Conservation (phyloP, 495 filamentous ascomycete species). For the Xylaria intraflava region DNA sequence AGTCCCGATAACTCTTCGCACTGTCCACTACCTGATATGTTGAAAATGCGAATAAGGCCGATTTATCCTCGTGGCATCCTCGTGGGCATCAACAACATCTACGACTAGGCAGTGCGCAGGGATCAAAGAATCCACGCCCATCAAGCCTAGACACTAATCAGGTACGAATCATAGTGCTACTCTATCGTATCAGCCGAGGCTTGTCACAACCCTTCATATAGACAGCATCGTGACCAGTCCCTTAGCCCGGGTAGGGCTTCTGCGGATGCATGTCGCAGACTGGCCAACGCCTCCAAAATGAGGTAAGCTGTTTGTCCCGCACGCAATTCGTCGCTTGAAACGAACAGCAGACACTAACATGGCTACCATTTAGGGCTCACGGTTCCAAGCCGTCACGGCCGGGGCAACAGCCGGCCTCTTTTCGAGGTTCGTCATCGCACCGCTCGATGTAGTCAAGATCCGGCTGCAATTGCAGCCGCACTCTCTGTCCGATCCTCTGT, state of each 20-base stretch:
- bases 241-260: slow-evolving; percentile 19
- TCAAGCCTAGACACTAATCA: too few relatives aligned
- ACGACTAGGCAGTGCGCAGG: too few relatives aligned
- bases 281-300: slow-evolving; percentile 79
- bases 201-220: too few relatives aligned
- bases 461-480: slow-evolving; percentile 86
- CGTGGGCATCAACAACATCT: too few relatives aligned
- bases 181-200: too few relatives aligned
- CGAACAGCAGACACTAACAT: background rate
- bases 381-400: slow-evolving; percentile 71
- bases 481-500: slow-evolving; percentile 63
- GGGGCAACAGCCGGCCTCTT: slow-evolving; percentile 85
- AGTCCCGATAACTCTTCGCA: too few relatives aligned
- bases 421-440: slow-evolving; percentile 88
- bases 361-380: slow-evolving; percentile 56
- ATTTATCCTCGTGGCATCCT: too few relatives aligned
- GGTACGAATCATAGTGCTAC: too few relatives aligned
- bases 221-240: too few relatives aligned
- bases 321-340: background rate
- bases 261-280: slow-evolving; percentile 65
- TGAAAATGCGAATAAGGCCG: too few relatives aligned
- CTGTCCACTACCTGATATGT: too few relatives aligned
- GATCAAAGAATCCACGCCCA: too few relatives aligned
- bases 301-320: slow-evolving; percentile 42
- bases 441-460: slow-evolving; percentile 94